Evolutionary conservation across 169 alveolate species (phyloP), one percentile per base, ranked within the genome.

Genomic region (Cryptosporidium muris): DNA sequence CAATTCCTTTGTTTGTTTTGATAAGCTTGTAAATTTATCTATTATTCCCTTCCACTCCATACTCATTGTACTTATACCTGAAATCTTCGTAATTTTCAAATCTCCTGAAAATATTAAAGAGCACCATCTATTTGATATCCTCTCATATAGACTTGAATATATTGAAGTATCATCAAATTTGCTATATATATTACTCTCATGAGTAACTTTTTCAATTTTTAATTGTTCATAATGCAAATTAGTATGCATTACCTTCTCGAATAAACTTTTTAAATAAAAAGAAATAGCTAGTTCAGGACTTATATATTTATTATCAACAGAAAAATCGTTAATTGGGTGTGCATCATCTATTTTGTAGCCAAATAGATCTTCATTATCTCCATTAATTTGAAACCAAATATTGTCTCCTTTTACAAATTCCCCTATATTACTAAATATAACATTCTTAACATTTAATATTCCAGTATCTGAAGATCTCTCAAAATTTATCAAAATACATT

Each of bases 211-310:
- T 43, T 16, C 12, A 25, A 16, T 16, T 12, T 34, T 14, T 4
- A 25, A 4, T 40, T 60, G 47, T n/a, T 74, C 45, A 58, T 51
- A 38, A 8, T 25, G 25, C 34, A 42, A 25, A 54, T 56, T 4
- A 25, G 25, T 25, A 25, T 25, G 25, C 25, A 25, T 25, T 25
- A 25, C 25, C 25, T 25, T 25, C 25, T 48, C 60, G 14, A 74
- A 45, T 4, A 43, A 74, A 7, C 67, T 54, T n/a, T 74, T 60
- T 9, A 62, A 58, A 47, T 58, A 74, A 49, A 58, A 49, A 8
- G 85, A 53, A 4, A 74, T 74, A 25, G 85, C 67, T 45, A 74
- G 54, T 48, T 74, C 85, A 45, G 85, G 85, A 74, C 74, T 74
- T 11, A 74, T 25, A 40, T 74, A 74, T 58, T 47, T 60, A 16